Evolutionary conservation across 768 basidiomycete genomes (phyloP), one percentile per base, ranked within the genome.

Genomic region (Amanita subjunquillea): DNA sequence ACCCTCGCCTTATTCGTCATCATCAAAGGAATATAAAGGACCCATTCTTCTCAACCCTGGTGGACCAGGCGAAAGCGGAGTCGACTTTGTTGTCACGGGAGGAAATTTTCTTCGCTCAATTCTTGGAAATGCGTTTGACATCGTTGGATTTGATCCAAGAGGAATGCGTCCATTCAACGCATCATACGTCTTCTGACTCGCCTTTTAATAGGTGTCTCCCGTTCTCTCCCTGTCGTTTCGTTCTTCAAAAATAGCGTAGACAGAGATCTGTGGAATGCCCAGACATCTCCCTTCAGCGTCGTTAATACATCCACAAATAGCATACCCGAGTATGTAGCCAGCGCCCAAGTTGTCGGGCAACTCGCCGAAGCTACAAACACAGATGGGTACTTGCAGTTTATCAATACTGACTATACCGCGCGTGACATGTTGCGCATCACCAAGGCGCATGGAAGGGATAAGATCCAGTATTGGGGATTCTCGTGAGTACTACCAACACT

Each of bases 101-200:
- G 74, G 68, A 1, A 53, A 58, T 9, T 38, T 50, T 1, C 45
- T 76, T 10, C 58, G 63, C 6, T 37, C 48, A 1, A 57, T 72
- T 13, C 44, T 77, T 6, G 75, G 76, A 4, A 67, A 70, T 20
- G 61, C 68, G 44, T 78, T 72, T 55, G 74, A 78, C 50, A 57
- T 76, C 5, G 65, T 78, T 8, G 67, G 72, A 2, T 76, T 76
- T 56, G 76, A 78, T 57, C 74, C 74, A 9, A 17, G 47, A 22
- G 47, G 47, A 20, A 62, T 67, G 29, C 59, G 60, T 15, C 15
- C 5, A 38, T n/a, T 38, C 17, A 5, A 38, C 5, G 38, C 15
- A 38, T 38, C 38, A n/a, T 17, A 38, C 17, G 9, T 17, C n/a
- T 17, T 38, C 38, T 38, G 13, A 22, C 22, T 13, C 15, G 6